A percentile compares a stretch with the other conserved stretches of the same genome.
Conservation (phyloP, 805 yeast genomes). For the Grigorovia jiainica region DNA sequence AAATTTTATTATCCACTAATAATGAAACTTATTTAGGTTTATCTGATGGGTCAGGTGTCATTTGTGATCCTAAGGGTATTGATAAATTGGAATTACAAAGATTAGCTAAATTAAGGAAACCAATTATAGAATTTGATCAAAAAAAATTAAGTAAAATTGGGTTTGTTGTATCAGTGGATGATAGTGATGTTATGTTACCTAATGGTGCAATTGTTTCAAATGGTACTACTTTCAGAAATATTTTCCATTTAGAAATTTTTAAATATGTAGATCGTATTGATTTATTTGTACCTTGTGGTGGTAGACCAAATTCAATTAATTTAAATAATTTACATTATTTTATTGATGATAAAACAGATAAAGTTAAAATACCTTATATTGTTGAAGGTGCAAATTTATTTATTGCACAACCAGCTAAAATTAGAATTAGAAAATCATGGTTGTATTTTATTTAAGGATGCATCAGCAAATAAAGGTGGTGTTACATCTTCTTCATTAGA, state of each 20-base stretch:
- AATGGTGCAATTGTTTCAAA: slow-evolving; percentile 62
- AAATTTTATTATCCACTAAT: slow-evolving; percentile 68
- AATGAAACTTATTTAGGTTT: slow-evolving; percentile 78
- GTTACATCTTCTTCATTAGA: slow-evolving; percentile 94
- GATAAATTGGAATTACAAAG: slow-evolving; percentile 68
- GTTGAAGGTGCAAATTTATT: slow-evolving; percentile 98
- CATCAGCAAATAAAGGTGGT: slow-evolving; percentile 97
- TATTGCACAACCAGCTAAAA: slow-evolving; percentile 90
- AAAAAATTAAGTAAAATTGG: slow-evolving; percentile 65
- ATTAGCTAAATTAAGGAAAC: slow-evolving; percentile 69
- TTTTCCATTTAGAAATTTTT: slow-evolving; percentile 69
- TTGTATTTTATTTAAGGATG: slow-evolving; percentile 81
- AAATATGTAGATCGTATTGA: slow-evolving; percentile 59
- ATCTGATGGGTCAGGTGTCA: slow-evolving; percentile 93
- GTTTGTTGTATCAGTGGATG: slow-evolving; percentile 77
- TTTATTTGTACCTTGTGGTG: slow-evolving; percentile 96
- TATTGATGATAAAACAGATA: slow-evolving; percentile 68
- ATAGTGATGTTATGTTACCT: slow-evolving; percentile 68
- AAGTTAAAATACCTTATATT: slow-evolving; percentile 69
- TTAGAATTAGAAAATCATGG: slow-evolving; percentile 80
- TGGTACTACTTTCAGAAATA: slow-evolving; percentile 85
- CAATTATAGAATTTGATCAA: slow-evolving; percentile 60
- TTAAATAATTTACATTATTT: slow-evolving; percentile 67
- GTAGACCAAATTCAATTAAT: slow-evolving; percentile 94
- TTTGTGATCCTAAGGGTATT: slow-evolving; percentile 85